Base-by-base conservation (phyloP, 1,139 yeast species). In the Pichia sp. region DNA sequence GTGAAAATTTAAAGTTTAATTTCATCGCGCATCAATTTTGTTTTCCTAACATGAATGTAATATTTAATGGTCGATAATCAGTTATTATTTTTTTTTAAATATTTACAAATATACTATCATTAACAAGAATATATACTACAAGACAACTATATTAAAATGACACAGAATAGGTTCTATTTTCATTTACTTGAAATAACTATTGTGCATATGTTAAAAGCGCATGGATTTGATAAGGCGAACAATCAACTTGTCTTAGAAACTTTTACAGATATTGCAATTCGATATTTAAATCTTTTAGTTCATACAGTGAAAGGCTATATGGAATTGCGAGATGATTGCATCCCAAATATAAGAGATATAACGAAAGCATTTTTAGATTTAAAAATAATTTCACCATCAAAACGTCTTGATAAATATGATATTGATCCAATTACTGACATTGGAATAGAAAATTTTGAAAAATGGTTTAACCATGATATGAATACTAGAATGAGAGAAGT, bases 141-240 rank as follows among this genome's bases (percentile, higher is more conserved):
- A 26, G 9, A 26, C 12, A n/a, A 24, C 12, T 7, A 6, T 2
- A n/a, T 11, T 24, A 33, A 22, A 1, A 61, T 61, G 65, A 35
- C 62, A 1, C 46, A 52, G 29, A 51, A 54, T 30, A 50, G 55
- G 32, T 62, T 62, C 46, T 56, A 53, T 42, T 61, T 60, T 36
- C 62, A 59, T 38, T 49, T 61, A 8, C 47, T 62, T 40, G 49
- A 62, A 41, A 50, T 61, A 6, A 53, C 65, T 4, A 51, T 62
- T 16, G 58, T 56, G 1, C 66, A 63, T 40, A 50, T 63, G 35
- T 47, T 63, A 32, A 56, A 56, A 38, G 61, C 66, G 1, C 65
- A 62, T 33, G 67, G 67, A 1, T 63, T 61, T 43, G 56, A 54
- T 29, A 52, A 50, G 34, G 57, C 61, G 28, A 49, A 51, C 36